A percentile compares a stretch with the other conserved stretches of the same genome.
phyloP scores from a whole-genome alignment of 2,329 filamentous ascomycete genomes.

The Colletotrichum salicis region DNA sequence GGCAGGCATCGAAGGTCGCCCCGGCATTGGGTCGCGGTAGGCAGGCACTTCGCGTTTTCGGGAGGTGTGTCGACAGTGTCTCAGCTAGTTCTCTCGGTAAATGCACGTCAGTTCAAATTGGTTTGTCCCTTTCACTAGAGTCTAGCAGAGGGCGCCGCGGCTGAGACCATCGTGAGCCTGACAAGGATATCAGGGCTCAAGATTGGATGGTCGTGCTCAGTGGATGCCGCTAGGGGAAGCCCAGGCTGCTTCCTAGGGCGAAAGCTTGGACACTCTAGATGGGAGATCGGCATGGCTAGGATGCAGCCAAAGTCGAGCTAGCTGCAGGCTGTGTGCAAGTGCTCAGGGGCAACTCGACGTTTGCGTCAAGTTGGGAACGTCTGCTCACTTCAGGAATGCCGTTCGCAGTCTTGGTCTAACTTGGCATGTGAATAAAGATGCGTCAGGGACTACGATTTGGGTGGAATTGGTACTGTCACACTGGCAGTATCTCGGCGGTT shows the following conservation, averaged over 20 bases:
- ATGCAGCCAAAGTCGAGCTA: constrained; percentile 10
- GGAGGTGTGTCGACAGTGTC: neutral
- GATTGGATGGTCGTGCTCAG: neutral
- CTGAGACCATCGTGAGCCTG: constrained; percentile 1
- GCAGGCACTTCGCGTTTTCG: neutral
- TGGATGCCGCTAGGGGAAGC: constrained; percentile 1
- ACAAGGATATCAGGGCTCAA: neutral
- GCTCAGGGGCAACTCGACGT: constrained; percentile 16
- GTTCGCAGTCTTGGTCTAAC: neutral
- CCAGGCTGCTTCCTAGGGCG: neutral
- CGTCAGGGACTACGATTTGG: neutral
- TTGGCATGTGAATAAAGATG: neutral
- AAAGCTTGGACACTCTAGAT: constrained; percentile 2
- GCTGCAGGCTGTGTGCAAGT: constrained; percentile 4
- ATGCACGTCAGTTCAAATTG: neutral
- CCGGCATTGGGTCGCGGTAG: neutral
- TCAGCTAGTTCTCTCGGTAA: neutral
- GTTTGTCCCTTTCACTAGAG: neutral
- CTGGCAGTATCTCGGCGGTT: neutral
- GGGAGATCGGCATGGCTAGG: neutral
- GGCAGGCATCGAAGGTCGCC: neutral
- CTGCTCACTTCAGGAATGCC: neutral
- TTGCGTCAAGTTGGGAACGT: constrained; percentile 1
- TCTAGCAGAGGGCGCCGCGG: neutral
- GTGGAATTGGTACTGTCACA: neutral